Conservation (phyloP, 2,329 filamentous ascomycete genomes). For the Colletotrichum sublineola region DNA sequence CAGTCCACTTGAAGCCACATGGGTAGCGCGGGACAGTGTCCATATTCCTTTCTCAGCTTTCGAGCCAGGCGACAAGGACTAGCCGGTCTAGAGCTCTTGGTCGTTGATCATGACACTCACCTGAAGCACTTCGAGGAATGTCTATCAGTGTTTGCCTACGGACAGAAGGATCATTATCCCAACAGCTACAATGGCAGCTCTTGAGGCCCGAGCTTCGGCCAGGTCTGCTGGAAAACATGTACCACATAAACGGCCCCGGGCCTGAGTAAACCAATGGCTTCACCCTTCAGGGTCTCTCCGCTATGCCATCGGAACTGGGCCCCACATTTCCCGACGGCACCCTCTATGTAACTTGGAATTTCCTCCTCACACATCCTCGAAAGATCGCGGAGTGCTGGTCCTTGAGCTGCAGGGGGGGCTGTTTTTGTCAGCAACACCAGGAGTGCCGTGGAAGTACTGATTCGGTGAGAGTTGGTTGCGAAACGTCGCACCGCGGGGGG, state of each 20-base stretch:
- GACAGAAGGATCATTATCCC: background rate
- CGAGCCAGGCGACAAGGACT: background rate
- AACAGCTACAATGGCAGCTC: background rate
- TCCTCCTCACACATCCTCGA: background rate
- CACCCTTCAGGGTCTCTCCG: slow-evolving; percentile 1
- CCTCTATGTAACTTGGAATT: slow-evolving; percentile 13
- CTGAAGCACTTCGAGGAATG: background rate
- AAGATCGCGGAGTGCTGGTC: background rate
- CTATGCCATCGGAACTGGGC: background rate
- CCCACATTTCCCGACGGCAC: slow-evolving; percentile 24
- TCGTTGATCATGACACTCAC: background rate
- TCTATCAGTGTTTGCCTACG: no score
- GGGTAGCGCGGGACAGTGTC: background rate
- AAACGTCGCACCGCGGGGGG: slow-evolving; percentile 1
- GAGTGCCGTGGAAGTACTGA: slow-evolving; percentile 11
- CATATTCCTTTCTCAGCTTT: background rate
- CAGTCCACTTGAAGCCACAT: background rate
- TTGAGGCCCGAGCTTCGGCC: background rate
- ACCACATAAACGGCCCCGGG: background rate
- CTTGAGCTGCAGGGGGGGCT: background rate
- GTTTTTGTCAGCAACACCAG: background rate
- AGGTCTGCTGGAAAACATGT: background rate
- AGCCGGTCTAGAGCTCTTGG: background rate
- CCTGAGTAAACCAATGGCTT: background rate
- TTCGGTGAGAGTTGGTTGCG: slow-evolving; percentile 5